Evolutionary conservation across 2,329 filamentous ascomycete species (phyloP), one percentile per base, ranked within the genome.

Genomic region (Coniochaeta hoffmannii): DNA sequence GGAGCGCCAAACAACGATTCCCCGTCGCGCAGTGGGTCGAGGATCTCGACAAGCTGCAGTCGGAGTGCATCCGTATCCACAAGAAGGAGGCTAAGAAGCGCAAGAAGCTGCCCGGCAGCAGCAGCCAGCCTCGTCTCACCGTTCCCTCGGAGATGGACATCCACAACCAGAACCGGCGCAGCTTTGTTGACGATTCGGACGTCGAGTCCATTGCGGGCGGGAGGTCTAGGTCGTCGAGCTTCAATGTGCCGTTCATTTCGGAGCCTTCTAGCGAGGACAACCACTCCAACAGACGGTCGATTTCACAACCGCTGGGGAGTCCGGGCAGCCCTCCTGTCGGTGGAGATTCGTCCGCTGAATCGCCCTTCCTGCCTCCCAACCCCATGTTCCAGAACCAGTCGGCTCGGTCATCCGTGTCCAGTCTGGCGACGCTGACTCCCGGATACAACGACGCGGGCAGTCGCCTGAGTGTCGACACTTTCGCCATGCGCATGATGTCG

Each of bases 1-100:
- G 82, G 56, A 84, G 82, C 19, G 82, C 81, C 4, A 82, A 82
- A 61, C 84, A 87, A 63, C 76, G 84, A 30, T 87, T 87, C 69
- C 84, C 84, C 15, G 83, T 87, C 14, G 80, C 79, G 3, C 82
- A 86, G 63, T 87, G 84, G 84, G 75, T 85, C 53, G 79, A 85
- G 62, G 81, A 84, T 58, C 70, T 87, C 10, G 83, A 85, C 58
- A 81, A 79, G 38, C 73, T 87, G 17, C 83, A 87, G 63, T 71
- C 71, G 14, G 81, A 78, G 10, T 76, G 82, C 0, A 86, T 87
- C 64, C 77, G 78, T 53, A 74, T 83, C 50, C 67, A 68, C 56
- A 56, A 64, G 38, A 69, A 69, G 60, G 66, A 68, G 58, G 62
- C 64, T 19, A 60, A 57, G 61, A 65, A 64, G 62, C 59, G 56